These are phyloP conservation scores for sweet orange (Citrus sinensis) DNA, from an alignment of 345 rosid species.

Conservation along the genomic window DVS_A1.0 CM039169.1:3493001-3493500, in stretches of 20 bases:
- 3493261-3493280: not conserved
- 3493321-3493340: not conserved
- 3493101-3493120: constrained; percentile 93
- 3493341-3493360: not conserved
- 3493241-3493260: not conserved
- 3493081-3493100: constrained; percentile 93
- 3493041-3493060: constrained; percentile 92
- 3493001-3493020: not conserved
- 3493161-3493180: not conserved
- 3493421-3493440: not conserved
- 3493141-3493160: not conserved
- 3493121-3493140: constrained; percentile 41
- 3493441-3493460: not conserved
- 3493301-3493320: not conserved
- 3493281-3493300: not conserved
- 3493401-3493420: not conserved
- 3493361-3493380: not conserved
- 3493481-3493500: constrained; percentile 88
- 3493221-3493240: not conserved
- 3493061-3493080: constrained; percentile 95
- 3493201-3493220: not conserved
- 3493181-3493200: not conserved
- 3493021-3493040: constrained; percentile 99
- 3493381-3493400: not conserved
- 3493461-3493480: constrained; percentile 56